Conservation (phyloP, 176 grass and related monocot species). For the Avena sativa region DNA sequence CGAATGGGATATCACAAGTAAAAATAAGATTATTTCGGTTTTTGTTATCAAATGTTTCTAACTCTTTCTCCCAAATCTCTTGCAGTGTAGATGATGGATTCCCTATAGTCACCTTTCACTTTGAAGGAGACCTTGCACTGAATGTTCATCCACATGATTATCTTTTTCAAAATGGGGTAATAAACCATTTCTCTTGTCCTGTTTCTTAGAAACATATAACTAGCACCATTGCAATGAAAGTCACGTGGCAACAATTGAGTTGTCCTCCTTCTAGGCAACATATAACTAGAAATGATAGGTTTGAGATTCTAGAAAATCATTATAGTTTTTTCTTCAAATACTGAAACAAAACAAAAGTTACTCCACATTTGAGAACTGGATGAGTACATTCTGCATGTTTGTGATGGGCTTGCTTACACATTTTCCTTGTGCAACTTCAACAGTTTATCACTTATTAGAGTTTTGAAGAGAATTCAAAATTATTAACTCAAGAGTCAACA, state of each 20-base stretch:
- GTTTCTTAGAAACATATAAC: too few species aligned
- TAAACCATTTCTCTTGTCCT: conserved; percentile 29
- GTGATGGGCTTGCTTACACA: too few species aligned
- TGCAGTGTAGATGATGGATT: conserved; percentile 90
- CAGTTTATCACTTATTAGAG: too few species aligned
- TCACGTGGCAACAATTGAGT: too few species aligned
- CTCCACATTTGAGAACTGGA: not conserved
- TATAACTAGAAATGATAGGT: not conserved
- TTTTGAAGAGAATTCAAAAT: too few species aligned
- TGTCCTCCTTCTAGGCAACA: too few species aligned
- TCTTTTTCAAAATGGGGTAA: conserved; percentile 89
- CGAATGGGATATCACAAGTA: conserved; percentile 9
- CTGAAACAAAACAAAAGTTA: not conserved
- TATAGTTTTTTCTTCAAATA: not conserved
- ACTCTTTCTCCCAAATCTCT: conserved; percentile 30
- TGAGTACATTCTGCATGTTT: too few species aligned
- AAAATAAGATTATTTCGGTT: not conserved
- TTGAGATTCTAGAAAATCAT: too few species aligned
- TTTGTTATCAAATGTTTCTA: conserved; percentile 32
- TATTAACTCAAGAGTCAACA: too few species aligned
- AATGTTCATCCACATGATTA: conserved; percentile 95
- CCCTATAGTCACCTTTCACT: conserved; percentile 75
- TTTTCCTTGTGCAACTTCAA: too few species aligned
- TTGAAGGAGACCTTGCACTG: conserved; percentile 72
- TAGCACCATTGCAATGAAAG: too few species aligned